Evolutionary conservation across 75 land plant species (phyloP).

Genomic region (Larix kaempferi): DNA sequence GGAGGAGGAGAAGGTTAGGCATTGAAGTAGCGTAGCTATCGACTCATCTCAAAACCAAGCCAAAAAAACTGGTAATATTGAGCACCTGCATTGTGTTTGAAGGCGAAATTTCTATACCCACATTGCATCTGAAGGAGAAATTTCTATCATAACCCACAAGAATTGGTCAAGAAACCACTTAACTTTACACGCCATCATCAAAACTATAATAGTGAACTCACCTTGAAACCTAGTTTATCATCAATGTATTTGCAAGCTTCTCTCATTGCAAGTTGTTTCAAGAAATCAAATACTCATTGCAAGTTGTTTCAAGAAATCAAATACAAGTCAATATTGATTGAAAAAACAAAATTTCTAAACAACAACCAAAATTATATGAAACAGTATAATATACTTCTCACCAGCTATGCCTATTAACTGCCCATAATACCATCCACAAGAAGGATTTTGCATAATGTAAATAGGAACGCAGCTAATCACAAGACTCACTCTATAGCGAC

Average conservation of each 20-base stretch:
- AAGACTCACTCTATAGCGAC: slow-evolving; percentile 82
- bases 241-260: slow-evolving; percentile 97
- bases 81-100: no score
- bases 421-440: background rate
- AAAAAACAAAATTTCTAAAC: background rate
- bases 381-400: background rate
- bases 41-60: no score
- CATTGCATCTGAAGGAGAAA: no score
- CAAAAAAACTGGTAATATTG: no score
- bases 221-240: slow-evolving; percentile 90
- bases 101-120: no score
- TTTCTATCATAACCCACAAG: no score
- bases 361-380: background rate
- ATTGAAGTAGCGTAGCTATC: no score
- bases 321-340: background rate
- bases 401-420: background rate
- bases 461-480: background rate
- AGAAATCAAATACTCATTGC: no score
- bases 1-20: no score
- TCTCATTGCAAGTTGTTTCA: no score
- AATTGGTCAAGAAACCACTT: no score
- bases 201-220: slow-evolving; percentile 6
- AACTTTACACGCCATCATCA: no score
- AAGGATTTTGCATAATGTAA: background rate
- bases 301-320: slow-evolving; percentile 45